These are phyloP conservation scores for Pichia cephalocereana DNA, from an alignment of 805 yeast genomes.

Conservation along the genomic window DNA sequence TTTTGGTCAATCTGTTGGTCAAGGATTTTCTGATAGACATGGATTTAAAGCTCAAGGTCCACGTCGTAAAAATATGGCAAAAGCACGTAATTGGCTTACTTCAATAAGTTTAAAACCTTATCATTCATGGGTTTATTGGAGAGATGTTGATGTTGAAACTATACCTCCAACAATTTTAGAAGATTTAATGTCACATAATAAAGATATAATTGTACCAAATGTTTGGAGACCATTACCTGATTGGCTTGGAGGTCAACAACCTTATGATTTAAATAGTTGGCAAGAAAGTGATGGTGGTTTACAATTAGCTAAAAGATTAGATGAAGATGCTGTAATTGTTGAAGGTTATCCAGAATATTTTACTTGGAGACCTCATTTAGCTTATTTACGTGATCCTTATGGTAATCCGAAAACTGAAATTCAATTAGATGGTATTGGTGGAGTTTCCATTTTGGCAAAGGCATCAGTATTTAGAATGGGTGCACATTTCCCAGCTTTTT, in stretches of 20 bases:
- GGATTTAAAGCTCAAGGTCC: slow-evolving; percentile 97
- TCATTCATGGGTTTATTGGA: slow-evolving; percentile 95
- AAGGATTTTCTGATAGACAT: slow-evolving; percentile 86
- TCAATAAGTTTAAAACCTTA: slow-evolving; percentile 81
- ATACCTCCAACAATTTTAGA: slow-evolving; percentile 78
- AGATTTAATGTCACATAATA: slow-evolving; percentile 85
- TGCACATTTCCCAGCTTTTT: slow-evolving; percentile 93
- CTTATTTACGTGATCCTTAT: slow-evolving; percentile 87
- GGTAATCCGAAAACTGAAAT: slow-evolving; percentile 92
- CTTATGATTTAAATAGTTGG: slow-evolving; percentile 81
- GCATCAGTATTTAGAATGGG: slow-evolving; percentile 84
- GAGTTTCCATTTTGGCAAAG: slow-evolving; percentile 84
- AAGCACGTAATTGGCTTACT: slow-evolving; percentile 91
- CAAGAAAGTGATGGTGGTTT: slow-evolving; percentile 77
- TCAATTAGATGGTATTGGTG: slow-evolving; percentile 95
- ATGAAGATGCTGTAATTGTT: slow-evolving; percentile 92
- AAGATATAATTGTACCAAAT: slow-evolving; percentile 90
- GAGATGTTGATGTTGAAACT: slow-evolving; percentile 96
- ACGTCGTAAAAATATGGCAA: slow-evolving; percentile 88
- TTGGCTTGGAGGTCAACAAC: slow-evolving; percentile 78
- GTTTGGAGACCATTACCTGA: slow-evolving; percentile 88
- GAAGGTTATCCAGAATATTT: slow-evolving; percentile 97
- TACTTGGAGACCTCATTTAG: slow-evolving; percentile 96
- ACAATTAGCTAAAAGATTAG: slow-evolving; percentile 64
- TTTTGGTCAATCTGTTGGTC: slow-evolving; percentile 90